These are phyloP conservation scores for Silene latifolia DNA, from an alignment of 148 eudicot species.

Conservation along the genomic window DNA sequence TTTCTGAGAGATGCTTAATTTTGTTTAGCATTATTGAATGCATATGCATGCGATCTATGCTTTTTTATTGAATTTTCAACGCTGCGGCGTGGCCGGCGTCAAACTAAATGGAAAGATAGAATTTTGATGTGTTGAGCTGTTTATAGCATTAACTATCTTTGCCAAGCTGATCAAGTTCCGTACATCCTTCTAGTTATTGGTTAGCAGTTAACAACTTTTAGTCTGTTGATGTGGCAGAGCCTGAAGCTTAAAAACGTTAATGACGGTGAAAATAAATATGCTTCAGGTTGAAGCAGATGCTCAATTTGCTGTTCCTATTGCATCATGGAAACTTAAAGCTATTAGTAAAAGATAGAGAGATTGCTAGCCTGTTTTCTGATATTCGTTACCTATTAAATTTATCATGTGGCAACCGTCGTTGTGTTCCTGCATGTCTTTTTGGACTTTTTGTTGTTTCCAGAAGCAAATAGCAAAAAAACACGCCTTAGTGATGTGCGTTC, in stretches of 20 bases:
- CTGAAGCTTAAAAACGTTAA: not conserved
- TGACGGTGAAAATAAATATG: not conserved
- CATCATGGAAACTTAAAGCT: not conserved
- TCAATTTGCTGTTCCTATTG: not conserved
- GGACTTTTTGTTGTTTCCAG: not conserved
- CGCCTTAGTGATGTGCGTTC: not conserved
- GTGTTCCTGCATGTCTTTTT: not conserved
- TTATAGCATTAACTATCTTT: too few relatives aligned
- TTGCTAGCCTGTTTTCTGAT: not conserved
- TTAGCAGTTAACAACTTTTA: too few relatives aligned
- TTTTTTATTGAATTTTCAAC: too few relatives aligned
- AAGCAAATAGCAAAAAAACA: not conserved
- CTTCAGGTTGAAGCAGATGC: not conserved
- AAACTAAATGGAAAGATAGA: too few relatives aligned
- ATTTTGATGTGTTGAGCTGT: too few relatives aligned
- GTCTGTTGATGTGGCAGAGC: not conserved
- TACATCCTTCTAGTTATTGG: too few relatives aligned
- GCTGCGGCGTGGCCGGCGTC: too few relatives aligned
- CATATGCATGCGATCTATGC: too few relatives aligned
- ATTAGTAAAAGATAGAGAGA: not conserved
- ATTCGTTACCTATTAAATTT: not conserved
- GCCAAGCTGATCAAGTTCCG: too few relatives aligned
- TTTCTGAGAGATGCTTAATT: too few relatives aligned
- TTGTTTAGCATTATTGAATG: too few relatives aligned
- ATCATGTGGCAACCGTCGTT: not conserved